A percentile compares a stretch with the other conserved stretches of the same genome.
phyloP scores from a whole-genome alignment of 2,329 filamentous ascomycete genomes.

The Magnaporthiopsis incrustans region DNA sequence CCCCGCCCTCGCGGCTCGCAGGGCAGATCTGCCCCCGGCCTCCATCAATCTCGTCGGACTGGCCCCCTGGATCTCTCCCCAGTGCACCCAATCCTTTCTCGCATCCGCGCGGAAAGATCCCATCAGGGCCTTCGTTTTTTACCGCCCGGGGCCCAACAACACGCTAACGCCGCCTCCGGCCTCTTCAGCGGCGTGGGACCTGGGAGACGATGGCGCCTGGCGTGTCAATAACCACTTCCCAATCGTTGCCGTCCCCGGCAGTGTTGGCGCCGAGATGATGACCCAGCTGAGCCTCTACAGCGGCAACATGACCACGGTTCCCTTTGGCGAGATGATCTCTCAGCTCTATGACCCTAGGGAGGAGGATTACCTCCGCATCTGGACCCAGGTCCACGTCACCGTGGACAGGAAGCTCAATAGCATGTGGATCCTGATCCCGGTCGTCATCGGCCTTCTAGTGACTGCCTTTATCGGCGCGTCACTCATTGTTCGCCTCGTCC shows the following conservation, averaged over 20 bases:
- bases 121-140: slow-evolving; percentile 57
- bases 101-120: slow-evolving; percentile 48
- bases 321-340: slow-evolving; percentile 48
- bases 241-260: slow-evolving; percentile 71
- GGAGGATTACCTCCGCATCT: slow-evolving; percentile 53
- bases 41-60: slow-evolving; percentile 72
- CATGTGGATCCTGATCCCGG: slow-evolving; percentile 72
- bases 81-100: slow-evolving; percentile 70
- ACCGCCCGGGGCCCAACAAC: slow-evolving; percentile 42
- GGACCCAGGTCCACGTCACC: slow-evolving; percentile 43
- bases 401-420: slow-evolving; percentile 50
- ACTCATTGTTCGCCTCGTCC: slow-evolving; percentile 67
- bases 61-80: slow-evolving; percentile 73
- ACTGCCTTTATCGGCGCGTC: slow-evolving; percentile 60
- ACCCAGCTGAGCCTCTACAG: slow-evolving; percentile 67
- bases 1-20: slow-evolving; percentile 66
- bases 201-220: slow-evolving; percentile 66
- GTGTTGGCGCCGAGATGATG: slow-evolving; percentile 61
- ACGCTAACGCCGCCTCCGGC: slow-evolving; percentile 56
- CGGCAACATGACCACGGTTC: slow-evolving; percentile 58
- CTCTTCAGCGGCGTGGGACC: slow-evolving; percentile 59
- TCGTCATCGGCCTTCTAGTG: slow-evolving; percentile 64
- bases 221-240: slow-evolving; percentile 63
- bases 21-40: slow-evolving; percentile 56
- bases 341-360: slow-evolving; percentile 45